A percentile compares a stretch with the other conserved stretches of the same genome.
Conservation (phyloP, 371 early-diverging fungal genomes). For the Blyttiomyces sp. region DNA sequence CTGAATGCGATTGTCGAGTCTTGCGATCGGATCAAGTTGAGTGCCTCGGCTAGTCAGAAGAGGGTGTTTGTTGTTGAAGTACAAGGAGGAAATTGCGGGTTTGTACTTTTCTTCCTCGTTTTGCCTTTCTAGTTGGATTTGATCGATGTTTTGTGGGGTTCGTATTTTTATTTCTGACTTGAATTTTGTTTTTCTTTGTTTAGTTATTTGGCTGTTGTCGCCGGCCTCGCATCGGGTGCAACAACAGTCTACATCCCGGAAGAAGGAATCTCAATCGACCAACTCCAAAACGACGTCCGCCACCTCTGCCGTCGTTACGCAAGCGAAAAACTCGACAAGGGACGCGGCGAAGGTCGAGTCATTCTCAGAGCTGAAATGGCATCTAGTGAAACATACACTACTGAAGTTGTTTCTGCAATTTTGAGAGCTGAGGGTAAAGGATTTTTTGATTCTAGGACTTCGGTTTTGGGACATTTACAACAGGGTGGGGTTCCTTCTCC, state of each 20-base stretch:
- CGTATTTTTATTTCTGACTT: not conserved
- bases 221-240: conserved; percentile 90
- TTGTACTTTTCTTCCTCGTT: not conserved
- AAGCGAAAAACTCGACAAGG: conserved; percentile 29
- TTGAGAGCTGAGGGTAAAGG: conserved; percentile 91
- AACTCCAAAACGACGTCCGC: conserved; percentile 78
- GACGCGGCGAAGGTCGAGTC: conserved; percentile 76
- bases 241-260: conserved; percentile 95
- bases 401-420: conserved; percentile 84
- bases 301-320: conserved; percentile 73
- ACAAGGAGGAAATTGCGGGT: conserved; percentile 95
- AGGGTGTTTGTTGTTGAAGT: conserved; percentile 98
- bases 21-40: conserved; percentile 92
- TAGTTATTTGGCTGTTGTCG: conserved; percentile 84
- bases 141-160: not conserved
- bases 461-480: conserved; percentile 95
- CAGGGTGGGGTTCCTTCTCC: conserved; percentile 96
- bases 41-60: conserved; percentile 84
- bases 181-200: not conserved
- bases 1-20: conserved; percentile 93
- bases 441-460: conserved; percentile 88
- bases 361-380: conserved; percentile 81
- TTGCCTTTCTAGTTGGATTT: not conserved
- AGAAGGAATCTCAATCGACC: conserved; percentile 77
- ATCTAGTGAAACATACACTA: conserved; percentile 77